Base-by-base conservation (phyloP, 2,329 filamentous ascomycete genomes). In the Aspergillus cejpii region DNA sequence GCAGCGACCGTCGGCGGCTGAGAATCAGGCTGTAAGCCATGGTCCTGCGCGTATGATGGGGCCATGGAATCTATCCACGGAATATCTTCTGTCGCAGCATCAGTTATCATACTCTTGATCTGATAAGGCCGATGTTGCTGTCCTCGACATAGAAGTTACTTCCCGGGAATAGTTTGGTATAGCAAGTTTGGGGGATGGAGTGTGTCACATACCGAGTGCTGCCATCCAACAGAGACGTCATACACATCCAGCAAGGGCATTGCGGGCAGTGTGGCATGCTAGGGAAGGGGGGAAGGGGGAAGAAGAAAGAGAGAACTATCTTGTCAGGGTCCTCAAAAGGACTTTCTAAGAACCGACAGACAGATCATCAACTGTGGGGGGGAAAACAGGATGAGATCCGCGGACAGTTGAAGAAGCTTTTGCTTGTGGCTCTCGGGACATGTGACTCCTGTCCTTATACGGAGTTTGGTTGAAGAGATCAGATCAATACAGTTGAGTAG, bases 1-100 rank as follows among this genome's bases (percentile, higher is more conserved):
- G 87, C 79, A 52, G 92, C 92, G 62, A 86, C 82, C 37, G 91
- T 97, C 37, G 88, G 84, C 44, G 79, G 76, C 53, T 73, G 49
- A 69, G 70, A 67, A 47, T 61, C 59, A 51, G 58, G 56, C 55
- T 54, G 55, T 37, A 54, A 50, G 55, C 63, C 70, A 60, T 67
- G 58, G 47, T 69, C 62, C 48, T 68, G 62, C 26, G 58, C 43
- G 50, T 60, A 60, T 58, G 66, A 60, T 53, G 71, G 67, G 55
- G 71, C 69, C 74, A 77, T 76, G 64, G 72, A 74, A 65, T 67
- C 66, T 65, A 74, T 68, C 75, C 74, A 78, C 62, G 74, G 74
- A 48, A 73, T 70, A 58, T 73, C 69, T 70, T 62, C 56, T 62
- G 45, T 38, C 43, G 45, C 37, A 36, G 47, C 45, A 53, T 64